Percentiles rank a stretch among this genome's conserved stretches.
Conservation (phyloP, 2,329 filamentous ascomycete species). For the Aotearoamyces nothofagi region DNA sequence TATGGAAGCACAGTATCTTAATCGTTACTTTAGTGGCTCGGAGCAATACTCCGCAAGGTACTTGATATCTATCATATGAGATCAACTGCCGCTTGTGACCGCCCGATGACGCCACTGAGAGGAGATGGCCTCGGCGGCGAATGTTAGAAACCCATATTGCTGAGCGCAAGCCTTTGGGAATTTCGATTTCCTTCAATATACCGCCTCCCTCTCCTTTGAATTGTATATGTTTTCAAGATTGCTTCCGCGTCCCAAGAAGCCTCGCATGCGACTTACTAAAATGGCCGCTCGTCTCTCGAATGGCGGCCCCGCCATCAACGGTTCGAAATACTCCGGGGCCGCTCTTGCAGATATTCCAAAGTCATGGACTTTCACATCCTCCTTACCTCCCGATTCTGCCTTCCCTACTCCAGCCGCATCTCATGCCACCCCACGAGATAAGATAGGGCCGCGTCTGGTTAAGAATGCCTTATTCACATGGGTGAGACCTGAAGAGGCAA, state of each 20-base stretch:
- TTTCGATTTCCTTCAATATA: too few relatives aligned
- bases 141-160: too few relatives aligned
- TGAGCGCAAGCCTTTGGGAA: too few relatives aligned
- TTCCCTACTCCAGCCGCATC: slow-evolving; percentile 73
- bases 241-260: slow-evolving; percentile 11
- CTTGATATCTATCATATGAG: too few relatives aligned
- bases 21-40: too few relatives aligned
- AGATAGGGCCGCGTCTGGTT: slow-evolving; percentile 69
- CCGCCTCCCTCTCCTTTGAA: too few relatives aligned
- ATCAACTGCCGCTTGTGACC: too few relatives aligned
- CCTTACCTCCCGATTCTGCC: slow-evolving; percentile 58
- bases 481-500: slow-evolving; percentile 63
- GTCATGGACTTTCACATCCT: slow-evolving; percentile 48
- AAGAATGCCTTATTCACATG: slow-evolving; percentile 78
- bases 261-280: slow-evolving; percentile 24
- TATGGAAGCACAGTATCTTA: too few relatives aligned
- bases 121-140: too few relatives aligned
- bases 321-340: slow-evolving; percentile 8
- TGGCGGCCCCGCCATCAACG: slow-evolving; percentile 7
- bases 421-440: slow-evolving; percentile 62
- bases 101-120: too few relatives aligned
- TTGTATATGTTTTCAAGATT: slow-evolving; percentile 17
- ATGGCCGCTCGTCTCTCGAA: slow-evolving; percentile 28
- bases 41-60: too few relatives aligned
- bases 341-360: slow-evolving; percentile 42